Evolutionary conservation across 176 grass and related monocot genomes (phyloP), one percentile per base, ranked within the genome.

Genomic region (Zea luxurians): DNA sequence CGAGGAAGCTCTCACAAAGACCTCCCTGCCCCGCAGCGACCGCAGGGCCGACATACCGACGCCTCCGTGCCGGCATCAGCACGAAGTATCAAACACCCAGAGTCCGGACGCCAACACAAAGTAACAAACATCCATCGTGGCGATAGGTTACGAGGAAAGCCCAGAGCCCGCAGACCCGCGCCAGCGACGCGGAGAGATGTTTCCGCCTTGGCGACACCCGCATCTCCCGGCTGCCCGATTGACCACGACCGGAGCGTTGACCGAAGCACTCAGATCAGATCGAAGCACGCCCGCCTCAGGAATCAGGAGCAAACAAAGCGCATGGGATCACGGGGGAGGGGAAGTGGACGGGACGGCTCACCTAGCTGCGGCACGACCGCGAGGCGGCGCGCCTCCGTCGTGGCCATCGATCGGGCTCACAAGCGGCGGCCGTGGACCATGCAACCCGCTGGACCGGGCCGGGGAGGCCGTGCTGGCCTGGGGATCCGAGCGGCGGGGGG

Each of bases 301-400:
- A 15, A 3, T 50, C 37, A 3, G 18, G 20, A 45, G 48, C 20
- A 45, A 77, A 18, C 67, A n/a, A 65, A 46, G 43, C 17, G 61
- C 21, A 7, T 0, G 4, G 38, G 48, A 48, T 52, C 9, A 12
- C n/a, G 27, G 20, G 61, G 34, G 3, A 44, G 11, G 40, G 41
- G 18, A 59, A 45, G 38, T 2, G 42, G 8, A 6, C 50, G 36
- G 53, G 13, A 7, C 5, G 40, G 48, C 83, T 85, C 69, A 85
- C 83, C 83, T 60, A 85, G 76, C 76, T 85, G 76, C 61, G 83
- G 83, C 76, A 41, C 76, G 68, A 73, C 76, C 2, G 83, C 68
- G 41, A 80, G 71, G 68, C 83, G 83, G 60, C 76, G 69, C 50
- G 76, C 48, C 10, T 80, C 76, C 83, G 59, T 67, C 76, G 75